Conservation (phyloP, 768 basidiomycete species). For the Amanita exitialis region DNA sequence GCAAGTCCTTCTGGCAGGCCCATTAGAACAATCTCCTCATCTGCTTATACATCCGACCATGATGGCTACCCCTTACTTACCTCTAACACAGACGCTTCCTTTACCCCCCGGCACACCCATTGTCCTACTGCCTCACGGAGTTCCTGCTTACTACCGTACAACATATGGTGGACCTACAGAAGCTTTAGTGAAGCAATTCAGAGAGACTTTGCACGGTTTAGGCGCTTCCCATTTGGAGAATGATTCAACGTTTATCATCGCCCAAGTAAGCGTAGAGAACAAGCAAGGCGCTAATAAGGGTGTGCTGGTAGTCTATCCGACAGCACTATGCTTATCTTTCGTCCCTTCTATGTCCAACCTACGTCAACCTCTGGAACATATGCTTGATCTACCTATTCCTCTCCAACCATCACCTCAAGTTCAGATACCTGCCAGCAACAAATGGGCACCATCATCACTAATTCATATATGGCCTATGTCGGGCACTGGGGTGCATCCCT, state of each 20-base stretch:
- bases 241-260: conserved; percentile 41
- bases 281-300: conserved; percentile 78
- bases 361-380: conserved; percentile 33
- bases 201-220: conserved; percentile 49
- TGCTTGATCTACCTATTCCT: conserved; percentile 57
- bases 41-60: conserved; percentile 62
- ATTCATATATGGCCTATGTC: background rate
- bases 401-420: conserved; percentile 43
- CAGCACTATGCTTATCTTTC: conserved; percentile 42
- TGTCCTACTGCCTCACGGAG: conserved; percentile 57
- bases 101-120: conserved; percentile 56
- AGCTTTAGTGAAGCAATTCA: conserved; percentile 52
- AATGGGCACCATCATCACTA: conserved; percentile 9
- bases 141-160: conserved; percentile 66
- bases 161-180: conserved; percentile 60
- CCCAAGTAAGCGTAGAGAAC: conserved; percentile 68
- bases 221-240: conserved; percentile 48
- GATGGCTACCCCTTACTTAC: conserved; percentile 45
- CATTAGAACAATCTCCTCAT: conserved; percentile 17
- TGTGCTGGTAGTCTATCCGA: conserved; percentile 63
- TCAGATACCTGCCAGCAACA: conserved; percentile 23
- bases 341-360: conserved; percentile 22
- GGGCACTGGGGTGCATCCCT: background rate
- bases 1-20: conserved; percentile 36
- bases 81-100: conserved; percentile 33